A percentile compares a stretch with the other conserved stretches of the same genome.
phyloP scores from a whole-genome alignment of 2,329 filamentous ascomycete genomes.

The Fusarium compactum region DNA sequence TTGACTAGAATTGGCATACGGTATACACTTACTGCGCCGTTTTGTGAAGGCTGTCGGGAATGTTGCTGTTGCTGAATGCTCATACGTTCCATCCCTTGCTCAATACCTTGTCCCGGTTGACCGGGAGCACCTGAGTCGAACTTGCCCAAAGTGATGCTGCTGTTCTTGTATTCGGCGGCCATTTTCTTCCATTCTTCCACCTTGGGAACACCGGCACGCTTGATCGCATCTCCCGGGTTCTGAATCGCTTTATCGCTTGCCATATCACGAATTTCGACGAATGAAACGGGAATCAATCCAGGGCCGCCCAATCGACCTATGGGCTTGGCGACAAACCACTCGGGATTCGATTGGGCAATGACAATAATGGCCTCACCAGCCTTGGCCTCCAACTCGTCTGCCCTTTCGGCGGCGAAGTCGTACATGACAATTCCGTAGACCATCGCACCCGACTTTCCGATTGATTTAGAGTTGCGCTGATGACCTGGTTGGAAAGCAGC shows the following conservation, averaged over 20 bases:
- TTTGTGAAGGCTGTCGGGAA: conserved; percentile 46
- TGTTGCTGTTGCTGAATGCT: conserved; percentile 67
- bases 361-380: conserved; percentile 97
- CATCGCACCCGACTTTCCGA: conserved; percentile 77
- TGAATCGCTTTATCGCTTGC: conserved; percentile 83
- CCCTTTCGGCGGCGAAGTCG: conserved; percentile 92
- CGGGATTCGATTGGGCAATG: conserved; percentile 96
- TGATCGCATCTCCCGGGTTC: conserved; percentile 87
- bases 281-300: conserved; percentile 94
- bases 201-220: conserved; percentile 87
- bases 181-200: conserved; percentile 99
- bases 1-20: background rate
- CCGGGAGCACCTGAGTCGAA: conserved; percentile 71
- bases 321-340: conserved; percentile 99
- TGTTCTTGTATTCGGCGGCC: conserved; percentile 99
- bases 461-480: conserved; percentile 62
- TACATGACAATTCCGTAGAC: conserved; percentile 98
- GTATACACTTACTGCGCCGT: conserved; percentile 45
- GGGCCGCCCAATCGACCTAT: conserved; percentile 96
- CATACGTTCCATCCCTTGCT: conserved; percentile 81
- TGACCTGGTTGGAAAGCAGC: conserved; percentile 52
- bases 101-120: conserved; percentile 64
- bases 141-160: conserved; percentile 95
- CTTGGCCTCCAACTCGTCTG: conserved; percentile 96
- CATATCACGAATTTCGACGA: conserved; percentile 97